Evolutionary conservation across 2,329 filamentous ascomycete species (phyloP).

Genomic region (Ascochyta lentis): DNA sequence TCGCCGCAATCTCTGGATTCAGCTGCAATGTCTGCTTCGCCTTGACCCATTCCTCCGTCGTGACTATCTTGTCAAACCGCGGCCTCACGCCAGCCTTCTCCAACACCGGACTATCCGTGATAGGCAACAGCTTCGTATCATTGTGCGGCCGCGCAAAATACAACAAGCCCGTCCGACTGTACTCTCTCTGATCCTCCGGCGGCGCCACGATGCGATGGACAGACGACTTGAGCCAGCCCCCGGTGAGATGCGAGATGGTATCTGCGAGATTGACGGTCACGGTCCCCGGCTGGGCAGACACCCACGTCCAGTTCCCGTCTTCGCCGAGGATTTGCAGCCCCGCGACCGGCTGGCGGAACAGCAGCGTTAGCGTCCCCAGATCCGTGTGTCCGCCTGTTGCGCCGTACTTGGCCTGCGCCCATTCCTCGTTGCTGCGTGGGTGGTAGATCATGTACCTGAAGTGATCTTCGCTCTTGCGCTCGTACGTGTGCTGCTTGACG

Average conservation of each 20-base stretch:
- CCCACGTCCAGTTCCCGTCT: conserved; percentile 53
- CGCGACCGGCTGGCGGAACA: conserved; percentile 66
- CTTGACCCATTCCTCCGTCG: conserved; percentile 44
- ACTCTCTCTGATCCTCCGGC: conserved; percentile 56
- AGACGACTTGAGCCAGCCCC: conserved; percentile 55
- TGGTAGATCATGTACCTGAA: conserved; percentile 69
- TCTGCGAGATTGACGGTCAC: conserved; percentile 54
- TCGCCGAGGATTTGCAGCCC: conserved; percentile 60
- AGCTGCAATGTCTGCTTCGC: conserved; percentile 36
- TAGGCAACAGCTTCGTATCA: conserved; percentile 47
- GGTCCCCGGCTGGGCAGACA: conserved; percentile 48
- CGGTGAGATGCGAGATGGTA: conserved; percentile 49
- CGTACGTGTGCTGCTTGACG: conserved; percentile 63
- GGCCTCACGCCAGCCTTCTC: conserved; percentile 42
- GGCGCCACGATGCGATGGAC: conserved; percentile 59
- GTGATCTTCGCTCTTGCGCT: conserved; percentile 65
- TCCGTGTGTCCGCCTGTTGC: conserved; percentile 63
- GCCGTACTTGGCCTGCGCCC: conserved; percentile 51
- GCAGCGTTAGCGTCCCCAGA: conserved; percentile 62
- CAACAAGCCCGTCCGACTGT: conserved; percentile 58
- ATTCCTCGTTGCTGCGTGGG: conserved; percentile 57
- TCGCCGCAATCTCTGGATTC: conserved; percentile 30
- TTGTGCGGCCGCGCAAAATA: conserved; percentile 58
- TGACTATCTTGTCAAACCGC: conserved; percentile 51
- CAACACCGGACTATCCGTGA: conserved; percentile 48